Conservation (phyloP, 2,329 filamentous ascomycete genomes). For the Amylocarpus encephaloides region DNA sequence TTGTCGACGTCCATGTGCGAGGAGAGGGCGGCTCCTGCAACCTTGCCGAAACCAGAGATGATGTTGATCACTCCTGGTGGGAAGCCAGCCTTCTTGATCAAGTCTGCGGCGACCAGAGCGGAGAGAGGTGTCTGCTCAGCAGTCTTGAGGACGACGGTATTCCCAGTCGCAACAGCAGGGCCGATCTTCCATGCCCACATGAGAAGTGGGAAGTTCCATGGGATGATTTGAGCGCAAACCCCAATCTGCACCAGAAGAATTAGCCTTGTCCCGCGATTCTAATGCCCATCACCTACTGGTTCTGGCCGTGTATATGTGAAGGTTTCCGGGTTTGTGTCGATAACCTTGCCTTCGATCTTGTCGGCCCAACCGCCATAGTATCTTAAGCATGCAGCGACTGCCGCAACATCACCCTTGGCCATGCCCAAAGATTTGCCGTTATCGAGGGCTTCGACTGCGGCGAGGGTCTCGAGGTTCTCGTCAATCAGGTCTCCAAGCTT, state of each 20-base stretch:
- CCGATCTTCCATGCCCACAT: conserved; percentile 64
- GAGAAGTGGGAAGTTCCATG: conserved; percentile 64
- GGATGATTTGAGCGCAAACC: conserved; percentile 67
- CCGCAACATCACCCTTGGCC: conserved; percentile 68
- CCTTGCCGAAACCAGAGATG: conserved; percentile 60
- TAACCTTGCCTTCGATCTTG: conserved; percentile 64
- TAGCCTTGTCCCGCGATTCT: no score
- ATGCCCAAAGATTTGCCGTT: conserved; percentile 77
- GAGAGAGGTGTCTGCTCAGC: conserved; percentile 57
- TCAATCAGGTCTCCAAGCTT: conserved; percentile 78
- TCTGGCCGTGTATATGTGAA: conserved; percentile 66
- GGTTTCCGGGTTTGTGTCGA: conserved; percentile 57
- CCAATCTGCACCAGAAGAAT: conserved; percentile 38
- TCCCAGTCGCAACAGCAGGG: conserved; percentile 53
- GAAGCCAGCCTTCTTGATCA: conserved; percentile 59
- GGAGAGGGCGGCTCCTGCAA: conserved; percentile 58
- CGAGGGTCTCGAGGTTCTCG: conserved; percentile 69
- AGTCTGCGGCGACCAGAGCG: conserved; percentile 45
- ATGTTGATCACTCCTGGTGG: conserved; percentile 59
- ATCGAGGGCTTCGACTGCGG: conserved; percentile 79
- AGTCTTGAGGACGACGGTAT: conserved; percentile 54
- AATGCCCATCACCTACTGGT: conserved; percentile 41
- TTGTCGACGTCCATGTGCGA: conserved; percentile 61
- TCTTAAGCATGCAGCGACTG: conserved; percentile 64
- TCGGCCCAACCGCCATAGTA: conserved; percentile 76